Percentiles rank a stretch among this genome's conserved stretches.
Evolutionary conservation across 306 rosid species (phyloP).

Genomic region (Ochetophila trinervis): DNA sequence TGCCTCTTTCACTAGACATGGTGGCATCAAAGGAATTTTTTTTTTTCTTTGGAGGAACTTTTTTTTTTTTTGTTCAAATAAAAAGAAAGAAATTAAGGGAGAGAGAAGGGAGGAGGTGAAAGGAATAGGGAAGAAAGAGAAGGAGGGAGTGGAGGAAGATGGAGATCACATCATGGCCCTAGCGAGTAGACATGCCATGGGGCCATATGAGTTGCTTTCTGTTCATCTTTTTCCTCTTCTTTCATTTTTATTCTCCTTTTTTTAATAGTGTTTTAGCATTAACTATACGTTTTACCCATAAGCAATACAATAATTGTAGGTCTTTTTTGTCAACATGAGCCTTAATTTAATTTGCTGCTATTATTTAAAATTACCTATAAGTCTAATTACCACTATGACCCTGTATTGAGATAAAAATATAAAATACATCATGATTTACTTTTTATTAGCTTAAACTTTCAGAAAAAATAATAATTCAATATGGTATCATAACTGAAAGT

Average conservation of each 20-base stretch:
- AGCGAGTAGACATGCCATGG: conserved; percentile 78
- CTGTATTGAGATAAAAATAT: too few species aligned
- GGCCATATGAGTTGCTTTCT: conserved; percentile 56
- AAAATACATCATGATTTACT: too few species aligned
- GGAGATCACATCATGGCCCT: conserved; percentile 70
- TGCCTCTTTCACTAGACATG: conserved; percentile 55
- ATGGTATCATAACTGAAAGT: too few species aligned
- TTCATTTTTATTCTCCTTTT: conserved; percentile 25
- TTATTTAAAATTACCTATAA: neutral
- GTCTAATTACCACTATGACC: conserved; percentile 13
- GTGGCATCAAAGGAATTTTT: conserved; percentile 6
- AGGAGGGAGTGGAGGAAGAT: conserved; percentile 33
- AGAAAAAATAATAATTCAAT: too few species aligned
- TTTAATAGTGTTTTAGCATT: conserved; percentile 19
- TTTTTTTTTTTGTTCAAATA: conserved; percentile 29
- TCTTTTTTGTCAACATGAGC: conserved; percentile 34
- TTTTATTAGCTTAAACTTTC: too few species aligned
- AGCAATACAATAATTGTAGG: conserved; percentile 43
- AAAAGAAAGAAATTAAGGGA: conserved; percentile 8
- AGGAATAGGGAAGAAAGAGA: conserved; percentile 45
- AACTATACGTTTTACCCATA: conserved; percentile 22
- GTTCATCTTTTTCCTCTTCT: conserved; percentile 43
- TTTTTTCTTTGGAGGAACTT: neutral
- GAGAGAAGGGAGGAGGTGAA: conserved; percentile 52
- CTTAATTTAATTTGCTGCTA: conserved; percentile 13